Conservation (phyloP, 805 yeast species). For the Lipomyces sp. region DNA sequence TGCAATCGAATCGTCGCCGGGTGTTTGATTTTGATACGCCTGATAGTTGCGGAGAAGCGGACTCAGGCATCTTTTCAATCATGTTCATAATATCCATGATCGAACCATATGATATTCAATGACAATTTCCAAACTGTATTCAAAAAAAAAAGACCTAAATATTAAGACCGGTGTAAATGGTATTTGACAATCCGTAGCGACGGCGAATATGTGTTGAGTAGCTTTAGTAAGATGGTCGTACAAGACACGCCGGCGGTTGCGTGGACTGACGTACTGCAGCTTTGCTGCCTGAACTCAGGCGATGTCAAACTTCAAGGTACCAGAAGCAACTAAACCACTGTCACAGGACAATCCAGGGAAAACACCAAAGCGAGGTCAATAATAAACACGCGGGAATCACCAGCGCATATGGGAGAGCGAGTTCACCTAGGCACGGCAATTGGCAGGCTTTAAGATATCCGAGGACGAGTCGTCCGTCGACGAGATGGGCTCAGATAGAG, state of each 20-base stretch:
- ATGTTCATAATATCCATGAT: slow-evolving; percentile 14
- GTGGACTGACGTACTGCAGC: not conserved
- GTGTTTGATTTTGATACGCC: not conserved
- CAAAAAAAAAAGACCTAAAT: not conserved
- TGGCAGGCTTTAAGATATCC: not conserved
- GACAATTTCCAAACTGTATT: not conserved
- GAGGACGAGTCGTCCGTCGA: not conserved
- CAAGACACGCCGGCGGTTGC: not conserved
- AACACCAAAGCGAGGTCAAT: not conserved
- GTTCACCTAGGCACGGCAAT: not conserved
- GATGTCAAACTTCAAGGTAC: not conserved
- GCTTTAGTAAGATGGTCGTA: not conserved
- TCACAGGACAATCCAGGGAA: not conserved
- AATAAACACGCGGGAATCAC: not conserved
- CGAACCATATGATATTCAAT: not conserved
- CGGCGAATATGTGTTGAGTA: not conserved
- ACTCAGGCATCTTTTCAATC: slow-evolving; percentile 5
- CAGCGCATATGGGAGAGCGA: not conserved
- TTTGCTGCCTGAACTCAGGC: not conserved
- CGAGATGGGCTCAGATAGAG: not conserved
- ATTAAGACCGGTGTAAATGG: not conserved
- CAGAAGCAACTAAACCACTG: no score
- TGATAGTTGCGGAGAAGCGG: not conserved
- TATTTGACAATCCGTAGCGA: not conserved
- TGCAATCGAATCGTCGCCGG: slow-evolving; percentile 23